A percentile compares a stretch with the other conserved stretches of the same genome.
Evolutionary conservation across 1,139 yeast species (phyloP).

Genomic region (Blastobotrys serpentis): DNA sequence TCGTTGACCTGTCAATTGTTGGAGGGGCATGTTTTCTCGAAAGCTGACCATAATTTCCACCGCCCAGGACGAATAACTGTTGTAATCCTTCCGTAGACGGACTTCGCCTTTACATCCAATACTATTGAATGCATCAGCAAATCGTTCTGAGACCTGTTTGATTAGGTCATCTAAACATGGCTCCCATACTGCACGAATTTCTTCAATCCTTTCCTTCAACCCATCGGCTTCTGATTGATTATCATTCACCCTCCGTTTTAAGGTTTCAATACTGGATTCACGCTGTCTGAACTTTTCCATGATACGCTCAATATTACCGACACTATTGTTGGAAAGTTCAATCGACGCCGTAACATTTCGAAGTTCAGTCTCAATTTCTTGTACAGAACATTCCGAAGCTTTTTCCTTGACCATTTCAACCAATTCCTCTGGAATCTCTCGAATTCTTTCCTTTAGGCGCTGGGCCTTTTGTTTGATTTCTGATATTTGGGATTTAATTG

Average conservation of each 20-base stretch:
- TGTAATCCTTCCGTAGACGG: conserved; percentile 51
- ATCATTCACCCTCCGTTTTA: conserved; percentile 33
- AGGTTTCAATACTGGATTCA: conserved; percentile 34
- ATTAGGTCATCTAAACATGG: conserved; percentile 54
- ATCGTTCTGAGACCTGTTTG: conserved; percentile 55
- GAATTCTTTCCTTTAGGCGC: not conserved
- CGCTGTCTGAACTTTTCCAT: conserved; percentile 28
- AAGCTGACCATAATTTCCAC: conserved; percentile 83
- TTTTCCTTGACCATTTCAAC: conserved; percentile 1
- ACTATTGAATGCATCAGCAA: conserved; percentile 61
- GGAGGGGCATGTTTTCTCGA: conserved; percentile 68
- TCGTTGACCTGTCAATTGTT: conserved; percentile 73
- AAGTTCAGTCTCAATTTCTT: conserved; percentile 33
- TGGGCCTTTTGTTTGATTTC: conserved; percentile 8
- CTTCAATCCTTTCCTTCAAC: conserved; percentile 42
- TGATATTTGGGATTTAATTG: conserved; percentile 10
- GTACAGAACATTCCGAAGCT: conserved; percentile 18
- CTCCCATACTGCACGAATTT: conserved; percentile 53
- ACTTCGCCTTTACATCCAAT: conserved; percentile 90
- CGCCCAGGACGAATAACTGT: conserved; percentile 69
- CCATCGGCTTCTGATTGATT: conserved; percentile 34
- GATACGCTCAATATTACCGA: conserved; percentile 7
- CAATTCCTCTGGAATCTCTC: conserved; percentile 13
- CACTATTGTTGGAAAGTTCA: not conserved
- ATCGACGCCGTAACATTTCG: conserved; percentile 28